Conservation (phyloP, 2,329 filamentous ascomycete species). For the Sporothrix luriei region DNA sequence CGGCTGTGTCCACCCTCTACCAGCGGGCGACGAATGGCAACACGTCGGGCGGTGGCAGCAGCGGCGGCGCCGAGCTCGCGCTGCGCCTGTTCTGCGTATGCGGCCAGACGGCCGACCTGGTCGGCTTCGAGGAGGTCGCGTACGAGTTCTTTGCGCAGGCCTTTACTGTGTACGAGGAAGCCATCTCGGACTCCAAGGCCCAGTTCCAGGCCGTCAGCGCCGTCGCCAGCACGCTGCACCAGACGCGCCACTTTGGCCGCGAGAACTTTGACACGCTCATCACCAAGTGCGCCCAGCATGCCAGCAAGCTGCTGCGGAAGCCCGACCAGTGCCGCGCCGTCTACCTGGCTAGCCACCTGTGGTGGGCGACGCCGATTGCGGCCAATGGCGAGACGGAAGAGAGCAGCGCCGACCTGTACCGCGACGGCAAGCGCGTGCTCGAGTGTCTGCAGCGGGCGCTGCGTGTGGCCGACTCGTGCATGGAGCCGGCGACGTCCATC, state of each 20-base stretch:
- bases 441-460: slow-evolving; percentile 95
- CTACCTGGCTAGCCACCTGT: slow-evolving; percentile 93
- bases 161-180: slow-evolving; percentile 97
- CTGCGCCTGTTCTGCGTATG: slow-evolving; percentile 88
- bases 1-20: slow-evolving; percentile 82
- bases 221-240: slow-evolving; percentile 84
- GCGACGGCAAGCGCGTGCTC: slow-evolving; percentile 93
- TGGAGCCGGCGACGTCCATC: slow-evolving; percentile 96
- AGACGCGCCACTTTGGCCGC: slow-evolving; percentile 85
- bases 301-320: slow-evolving; percentile 95
- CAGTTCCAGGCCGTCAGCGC: slow-evolving; percentile 98
- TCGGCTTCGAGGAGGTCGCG: slow-evolving; percentile 89
- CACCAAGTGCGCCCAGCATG: slow-evolving; percentile 94
- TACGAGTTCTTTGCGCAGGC: slow-evolving; percentile 99
- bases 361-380: slow-evolving; percentile 90
- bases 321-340: slow-evolving; percentile 97
- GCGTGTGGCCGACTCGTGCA: slow-evolving; percentile 95
- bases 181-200: slow-evolving; percentile 90
- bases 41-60: slow-evolving; percentile 41
- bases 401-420: slow-evolving; percentile 75
- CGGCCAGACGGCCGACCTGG: slow-evolving; percentile 89
- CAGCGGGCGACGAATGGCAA: slow-evolving; percentile 66
- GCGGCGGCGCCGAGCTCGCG: slow-evolving; percentile 81
- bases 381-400: slow-evolving; percentile 78
- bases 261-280: slow-evolving; percentile 99